phyloP scores from a whole-genome alignment of 1,284 basidiomycete species.

The Cutaneotrichosporon dermatis region DNA sequence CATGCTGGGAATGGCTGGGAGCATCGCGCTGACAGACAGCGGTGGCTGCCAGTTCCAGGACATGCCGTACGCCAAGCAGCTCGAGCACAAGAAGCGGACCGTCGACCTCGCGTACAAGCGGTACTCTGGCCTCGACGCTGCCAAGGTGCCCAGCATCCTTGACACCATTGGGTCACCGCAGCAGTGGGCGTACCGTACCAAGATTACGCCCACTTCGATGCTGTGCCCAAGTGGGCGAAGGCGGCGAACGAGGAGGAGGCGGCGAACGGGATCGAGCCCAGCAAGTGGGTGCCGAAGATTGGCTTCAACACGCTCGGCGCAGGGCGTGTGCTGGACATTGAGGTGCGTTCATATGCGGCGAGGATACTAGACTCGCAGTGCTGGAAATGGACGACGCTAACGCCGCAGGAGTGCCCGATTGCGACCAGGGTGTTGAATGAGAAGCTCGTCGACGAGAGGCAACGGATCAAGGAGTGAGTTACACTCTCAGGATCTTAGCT shows the following conservation, averaged over 20 bases:
- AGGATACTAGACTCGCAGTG: not conserved
- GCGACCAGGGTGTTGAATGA: constrained; percentile 77
- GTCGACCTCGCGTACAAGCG: constrained; percentile 80
- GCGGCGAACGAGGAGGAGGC: constrained; percentile 6
- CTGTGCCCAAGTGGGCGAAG: constrained; percentile 56
- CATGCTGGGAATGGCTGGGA: too few relatives aligned
- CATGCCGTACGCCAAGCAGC: constrained; percentile 80
- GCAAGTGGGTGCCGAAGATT: constrained; percentile 50
- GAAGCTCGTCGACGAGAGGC: constrained; percentile 61
- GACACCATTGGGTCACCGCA: constrained; percentile 79
- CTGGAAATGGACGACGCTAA: not conserved
- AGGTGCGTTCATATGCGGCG: constrained; percentile 56
- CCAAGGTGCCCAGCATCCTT: constrained; percentile 62
- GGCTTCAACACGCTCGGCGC: constrained; percentile 84
- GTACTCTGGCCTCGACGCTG: constrained; percentile 59
- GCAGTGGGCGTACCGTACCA: constrained; percentile 90
- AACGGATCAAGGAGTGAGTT: constrained; percentile 65
- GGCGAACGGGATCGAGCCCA: not conserved
- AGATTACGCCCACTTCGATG: constrained; percentile 94
- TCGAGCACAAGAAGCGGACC: constrained; percentile 78
- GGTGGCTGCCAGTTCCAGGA: constrained; percentile 59
- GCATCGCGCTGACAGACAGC: constrained; percentile 17
- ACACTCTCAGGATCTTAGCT: not conserved
- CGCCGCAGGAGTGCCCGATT: constrained; percentile 78
- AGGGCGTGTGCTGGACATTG: constrained; percentile 81